Conservation (phyloP, 176 grass and related monocot genomes). For the Carex cristatella region DNA sequence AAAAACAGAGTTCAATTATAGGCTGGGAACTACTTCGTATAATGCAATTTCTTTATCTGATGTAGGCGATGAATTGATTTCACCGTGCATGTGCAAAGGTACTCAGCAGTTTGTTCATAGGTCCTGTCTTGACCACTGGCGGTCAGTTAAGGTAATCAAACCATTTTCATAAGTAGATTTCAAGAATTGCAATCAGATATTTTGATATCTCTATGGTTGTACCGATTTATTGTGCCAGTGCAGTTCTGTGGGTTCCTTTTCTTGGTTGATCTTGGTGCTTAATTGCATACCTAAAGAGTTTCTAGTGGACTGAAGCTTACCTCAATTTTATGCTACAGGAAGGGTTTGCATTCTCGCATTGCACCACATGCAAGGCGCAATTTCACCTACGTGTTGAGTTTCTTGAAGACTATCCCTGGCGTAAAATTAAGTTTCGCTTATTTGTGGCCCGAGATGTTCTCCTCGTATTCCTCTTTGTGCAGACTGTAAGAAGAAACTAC, state of each 20-base stretch:
- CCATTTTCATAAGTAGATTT: not conserved
- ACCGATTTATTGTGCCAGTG: not conserved
- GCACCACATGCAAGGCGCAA: constrained; percentile 94
- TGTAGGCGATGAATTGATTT: constrained; percentile 94
- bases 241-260: not conserved
- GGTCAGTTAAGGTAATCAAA: constrained; percentile 74
- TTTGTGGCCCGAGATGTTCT: constrained; percentile 94
- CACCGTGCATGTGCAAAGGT: constrained; percentile 97
- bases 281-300: not conserved
- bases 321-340: constrained; percentile 44
- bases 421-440: constrained; percentile 92
- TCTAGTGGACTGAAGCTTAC: not conserved
- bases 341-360: constrained; percentile 96
- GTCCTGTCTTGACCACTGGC: constrained; percentile 99
- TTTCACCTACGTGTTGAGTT: constrained; percentile 87
- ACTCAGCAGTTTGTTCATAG: constrained; percentile 98
- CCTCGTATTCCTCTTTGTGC: constrained; percentile 82
- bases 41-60: not conserved
- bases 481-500: constrained; percentile 56
- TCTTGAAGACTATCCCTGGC: constrained; percentile 91
- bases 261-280: not conserved
- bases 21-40: not conserved
- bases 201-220: not conserved
- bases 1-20: not conserved
- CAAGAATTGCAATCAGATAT: not conserved